phyloP scores from a whole-genome alignment of 1,284 basidiomycete species.

The Ceratobasidium sp. region DNA sequence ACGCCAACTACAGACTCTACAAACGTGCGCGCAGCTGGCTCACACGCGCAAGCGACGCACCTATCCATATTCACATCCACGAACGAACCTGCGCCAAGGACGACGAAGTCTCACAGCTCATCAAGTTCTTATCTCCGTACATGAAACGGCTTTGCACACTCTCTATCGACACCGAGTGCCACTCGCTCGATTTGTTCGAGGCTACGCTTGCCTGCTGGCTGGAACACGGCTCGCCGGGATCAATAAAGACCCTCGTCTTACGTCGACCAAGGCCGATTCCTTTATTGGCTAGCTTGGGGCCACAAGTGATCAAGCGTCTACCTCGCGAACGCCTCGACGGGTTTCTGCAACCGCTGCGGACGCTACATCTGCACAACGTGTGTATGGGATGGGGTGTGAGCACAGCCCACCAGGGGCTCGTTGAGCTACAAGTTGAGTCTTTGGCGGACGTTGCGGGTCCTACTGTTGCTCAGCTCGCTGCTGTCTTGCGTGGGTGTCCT shows the following conservation, averaged over 20 bases:
- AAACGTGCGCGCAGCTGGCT: background rate
- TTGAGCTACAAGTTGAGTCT: slow-evolving; percentile 17
- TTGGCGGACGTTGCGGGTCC: background rate
- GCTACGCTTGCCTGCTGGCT: slow-evolving; percentile 12
- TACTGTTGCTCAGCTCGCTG: slow-evolving; percentile 2
- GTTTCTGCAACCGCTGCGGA: background rate
- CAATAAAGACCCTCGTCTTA: slow-evolving; percentile 8
- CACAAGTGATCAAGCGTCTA: background rate
- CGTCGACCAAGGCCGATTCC: slow-evolving; percentile 1
- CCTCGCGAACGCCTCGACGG: background rate
- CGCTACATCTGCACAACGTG: slow-evolving; percentile 24
- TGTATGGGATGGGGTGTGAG: slow-evolving; percentile 8
- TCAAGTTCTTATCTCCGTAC: background rate
- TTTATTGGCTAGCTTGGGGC: slow-evolving; percentile 5
- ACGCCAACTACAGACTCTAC: slow-evolving; percentile 19
- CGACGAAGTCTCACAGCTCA: slow-evolving; percentile 12
- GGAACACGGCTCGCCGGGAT: background rate
- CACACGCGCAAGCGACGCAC: background rate
- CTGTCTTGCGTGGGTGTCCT: slow-evolving; percentile 4
- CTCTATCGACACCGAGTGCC: background rate
- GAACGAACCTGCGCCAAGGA: slow-evolving; percentile 3
- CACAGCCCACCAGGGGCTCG: background rate
- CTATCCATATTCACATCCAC: slow-evolving; percentile 20
- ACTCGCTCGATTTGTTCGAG: slow-evolving; percentile 32
- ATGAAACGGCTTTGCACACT: slow-evolving; percentile 9